Base-by-base conservation (phyloP, 2,329 filamentous ascomycete genomes). In the Arachnomyces sp. region DNA sequence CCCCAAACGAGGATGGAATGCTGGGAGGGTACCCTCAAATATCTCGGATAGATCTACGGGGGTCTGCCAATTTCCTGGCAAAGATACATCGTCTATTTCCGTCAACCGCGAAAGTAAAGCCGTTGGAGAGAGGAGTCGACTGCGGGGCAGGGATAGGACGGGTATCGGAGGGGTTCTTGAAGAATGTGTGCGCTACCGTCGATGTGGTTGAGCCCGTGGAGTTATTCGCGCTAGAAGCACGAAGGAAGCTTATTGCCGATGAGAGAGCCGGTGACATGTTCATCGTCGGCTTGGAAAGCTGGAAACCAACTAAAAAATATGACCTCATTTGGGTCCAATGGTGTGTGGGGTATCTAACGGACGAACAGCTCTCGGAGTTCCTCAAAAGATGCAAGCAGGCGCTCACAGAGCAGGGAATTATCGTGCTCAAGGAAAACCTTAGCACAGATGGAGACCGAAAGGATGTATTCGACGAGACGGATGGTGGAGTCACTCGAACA, bases 261-360 rank as follows among this genome's bases (percentile, higher is more conserved):
- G 72, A 68, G 1, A 73, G 71, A 31, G 59, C 77, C 1, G 82
- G 82, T 1, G 64, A 71, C 15, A 72, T 94, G 13, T 82, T 77
- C 63, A 86, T 83, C 49, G 64, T 81, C 2, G 85, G 86, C 0
- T 65, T 94, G 1, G 82, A 94, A 60, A 71, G 74, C 18, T 93
- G 85, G 85, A 68, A 72, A 1, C 64, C 60, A 3, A 46, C 47
- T 36, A 61, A 61, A 7, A 58, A 64, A 36, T 95, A 95, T 61
- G 82, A 89, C 57, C 60, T 94, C 34, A 79, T 95, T 45, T 94
- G 86, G 85, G 82, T 77, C 38, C 89, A 95, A 61, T 94, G 89
- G 88, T 95, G 88, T 60, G 63, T 90, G 6, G 83, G 85, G 16
- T 82, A 95, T 59, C 66, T 94, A 40, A 87, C 76, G 0, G 87